Base-by-base conservation (phyloP, 768 basidiomycete genomes). In the Russula olivacea region DNA sequence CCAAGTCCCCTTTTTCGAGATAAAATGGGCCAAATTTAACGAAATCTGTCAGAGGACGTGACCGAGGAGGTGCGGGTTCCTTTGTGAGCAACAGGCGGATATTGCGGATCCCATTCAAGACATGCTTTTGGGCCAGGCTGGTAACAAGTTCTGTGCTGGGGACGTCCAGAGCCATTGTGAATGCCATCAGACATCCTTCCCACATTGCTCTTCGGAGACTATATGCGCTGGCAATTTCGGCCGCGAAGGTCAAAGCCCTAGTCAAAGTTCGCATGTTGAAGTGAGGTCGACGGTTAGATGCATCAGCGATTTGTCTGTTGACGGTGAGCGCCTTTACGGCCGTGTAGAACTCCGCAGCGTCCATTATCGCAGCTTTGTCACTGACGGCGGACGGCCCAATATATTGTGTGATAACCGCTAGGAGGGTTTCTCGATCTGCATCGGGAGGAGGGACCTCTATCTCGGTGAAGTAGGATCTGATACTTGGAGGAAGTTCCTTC, bases 121-220 rank as follows among this genome's bases (percentile, higher is more conserved):
- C 76, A 73, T 93, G 83, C 68, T 85, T 86, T 66, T 88, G 86
- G 8, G 89, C 89, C 19, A 96, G 77, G 8, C 75, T 73, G 3
- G 79, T 82, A 21, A 93, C 92, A 28, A 82, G 69, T 63, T 81
- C 79, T 0, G 84, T 82, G 69, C 93, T 93, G 17, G 80, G 75
- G 0, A 75, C 76, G 69, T 97, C 92, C 53, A 99, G 80, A 7
- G 89, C 85, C 93, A 97, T 98, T 7, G 93, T 97, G 73, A 98
- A 99, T 0, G 92, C 88, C 97, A 99, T 98, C 61, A 98, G 71
- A 72, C 91, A 96, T 1, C 97, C 96, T 73, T 98, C 97, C 91
- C 92, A 98, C 21, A 98, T 77, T 1, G 91, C 87, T 45, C 97
- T 79, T 41, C 94, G 83, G 10, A 98, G 76, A 30, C 92, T 86